Percentiles rank a stretch among this genome's conserved stretches.
phyloP scores from a whole-genome alignment of 805 yeast species.

The Wickerhamiella australiensis region DNA sequence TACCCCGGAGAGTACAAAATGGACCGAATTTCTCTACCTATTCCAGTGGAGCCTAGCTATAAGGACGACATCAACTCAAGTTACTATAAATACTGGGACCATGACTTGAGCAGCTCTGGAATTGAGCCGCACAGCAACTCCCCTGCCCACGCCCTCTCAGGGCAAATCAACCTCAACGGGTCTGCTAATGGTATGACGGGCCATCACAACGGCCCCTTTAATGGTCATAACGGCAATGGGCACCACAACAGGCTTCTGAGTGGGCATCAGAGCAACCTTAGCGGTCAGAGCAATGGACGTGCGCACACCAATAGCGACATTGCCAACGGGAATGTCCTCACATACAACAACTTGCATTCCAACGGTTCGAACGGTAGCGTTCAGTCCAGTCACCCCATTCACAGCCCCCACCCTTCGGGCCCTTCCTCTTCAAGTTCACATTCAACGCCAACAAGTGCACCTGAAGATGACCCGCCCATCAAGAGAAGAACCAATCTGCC shows the following conservation, averaged over 20 bases:
- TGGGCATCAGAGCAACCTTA: too few relatives aligned
- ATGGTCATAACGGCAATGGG: neutral
- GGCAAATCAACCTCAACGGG: neutral
- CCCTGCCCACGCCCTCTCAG: neutral
- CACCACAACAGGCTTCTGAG: too few relatives aligned
- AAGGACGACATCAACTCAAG: neutral
- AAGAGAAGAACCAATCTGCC: constrained; percentile 61
- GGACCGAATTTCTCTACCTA: neutral
- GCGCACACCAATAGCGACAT: too few relatives aligned
- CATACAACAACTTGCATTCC: too few relatives aligned
- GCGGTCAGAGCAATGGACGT: too few relatives aligned
- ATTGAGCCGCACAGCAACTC: neutral
- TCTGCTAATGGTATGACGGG: neutral
- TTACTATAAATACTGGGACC: neutral
- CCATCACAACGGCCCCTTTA: neutral
- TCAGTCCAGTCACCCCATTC: too few relatives aligned
- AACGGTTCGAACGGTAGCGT: neutral
- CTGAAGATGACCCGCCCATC: constrained; percentile 5
- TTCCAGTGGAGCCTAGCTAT: constrained; percentile 1
- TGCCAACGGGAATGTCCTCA: too few relatives aligned
- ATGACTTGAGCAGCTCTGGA: neutral
- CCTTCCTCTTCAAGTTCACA: neutral
- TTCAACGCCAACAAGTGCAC: neutral
- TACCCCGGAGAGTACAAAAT: neutral
- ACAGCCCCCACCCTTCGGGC: neutral